phyloP scores from a whole-genome alignment of 2,329 filamentous ascomycete genomes.

The Paracoccidioides brasiliensis region DNA sequence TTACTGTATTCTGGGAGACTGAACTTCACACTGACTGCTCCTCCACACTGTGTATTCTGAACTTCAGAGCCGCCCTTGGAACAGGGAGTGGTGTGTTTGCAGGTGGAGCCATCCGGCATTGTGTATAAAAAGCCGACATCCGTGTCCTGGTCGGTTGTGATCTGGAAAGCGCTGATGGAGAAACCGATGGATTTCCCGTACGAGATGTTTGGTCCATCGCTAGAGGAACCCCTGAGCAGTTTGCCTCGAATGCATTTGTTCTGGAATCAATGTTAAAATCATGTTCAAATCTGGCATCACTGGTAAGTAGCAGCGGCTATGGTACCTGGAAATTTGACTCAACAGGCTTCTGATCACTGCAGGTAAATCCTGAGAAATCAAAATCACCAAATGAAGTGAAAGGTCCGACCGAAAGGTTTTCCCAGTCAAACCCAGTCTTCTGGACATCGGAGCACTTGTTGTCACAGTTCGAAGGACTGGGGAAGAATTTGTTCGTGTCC shows the following conservation, averaged over 20 bases:
- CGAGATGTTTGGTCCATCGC: slow-evolving; percentile 47
- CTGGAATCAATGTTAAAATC: slow-evolving; percentile 35
- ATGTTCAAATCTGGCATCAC: slow-evolving; percentile 25
- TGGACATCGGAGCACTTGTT: slow-evolving; percentile 66
- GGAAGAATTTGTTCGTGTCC: slow-evolving; percentile 43
- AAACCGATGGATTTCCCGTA: slow-evolving; percentile 47
- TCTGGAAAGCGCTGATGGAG: slow-evolving; percentile 61
- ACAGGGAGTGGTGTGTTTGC: slow-evolving; percentile 65
- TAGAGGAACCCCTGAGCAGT: slow-evolving; percentile 26
- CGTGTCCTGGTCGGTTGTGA: slow-evolving; percentile 61
- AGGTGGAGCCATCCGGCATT: slow-evolving; percentile 70
- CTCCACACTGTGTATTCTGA: slow-evolving; percentile 81
- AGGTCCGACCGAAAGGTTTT: slow-evolving; percentile 45
- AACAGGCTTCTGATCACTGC: slow-evolving; percentile 37
- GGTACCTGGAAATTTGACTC: slow-evolving; percentile 13
- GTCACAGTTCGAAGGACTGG: slow-evolving; percentile 57
- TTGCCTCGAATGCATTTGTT: slow-evolving; percentile 50
- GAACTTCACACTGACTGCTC: slow-evolving; percentile 69
- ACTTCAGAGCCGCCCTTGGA: slow-evolving; percentile 54
- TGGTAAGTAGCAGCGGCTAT: neutral
- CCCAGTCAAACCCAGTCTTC: slow-evolving; percentile 58
- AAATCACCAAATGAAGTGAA: slow-evolving; percentile 60
- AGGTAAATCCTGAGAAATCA: slow-evolving; percentile 59
- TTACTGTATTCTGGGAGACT: slow-evolving; percentile 43
- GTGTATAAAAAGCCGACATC: slow-evolving; percentile 75